Evolutionary conservation across 768 basidiomycete genomes (phyloP), one percentile per base, ranked within the genome.

Genomic region (Nidularia pulvinata): DNA sequence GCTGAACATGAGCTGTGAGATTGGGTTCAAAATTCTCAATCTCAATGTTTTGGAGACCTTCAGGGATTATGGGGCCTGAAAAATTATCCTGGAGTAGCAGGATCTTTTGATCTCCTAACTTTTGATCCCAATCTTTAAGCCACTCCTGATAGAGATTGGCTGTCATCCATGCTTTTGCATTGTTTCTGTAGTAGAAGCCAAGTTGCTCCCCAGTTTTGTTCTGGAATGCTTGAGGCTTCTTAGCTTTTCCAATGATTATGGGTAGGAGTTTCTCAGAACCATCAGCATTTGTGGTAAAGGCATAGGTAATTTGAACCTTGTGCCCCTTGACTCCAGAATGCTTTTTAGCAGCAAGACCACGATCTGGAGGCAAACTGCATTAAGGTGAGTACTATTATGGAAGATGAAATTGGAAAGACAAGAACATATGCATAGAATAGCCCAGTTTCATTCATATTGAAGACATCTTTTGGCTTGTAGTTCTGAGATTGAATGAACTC

Each of bases 361-460:
- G 50, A 57, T 73, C 65, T 13, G 70, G 74, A 33, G 64, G 55
- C 57, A 68, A 59, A 14, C 68, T 68, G 39, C 45, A n/a, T 44
- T 56, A 43, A 37, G 6, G 44, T 25, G 55, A 43, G 50, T 47
- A 22, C 56, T 34, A 16, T 44, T 13, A 47, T 37, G n/a, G 30
- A 11, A 32, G 42, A 34, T 43, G 39, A 14, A 44, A 51, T 19
- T 52, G 37, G 33, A 14, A 19, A 52, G 33, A 33, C 48, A 51
- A 46, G 22, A 51, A 55, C 62, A 2, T 50, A 73, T 60, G 44
- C 69, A 64, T 66, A 73, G 53, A 72, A 74, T 1, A 72, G 55
- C 0, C 67, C 61, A 0, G 67, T 68, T 50, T 74, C 66, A 53
- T 76, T 71, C 54, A 66, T 62, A 54, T 75, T 76, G 39, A 69